A percentile compares a stretch with the other conserved stretches of the same genome.
These are phyloP conservation scores for Pyracantha coccinea DNA, from an alignment of 331 rosid species.

Conservation along the genomic window DNA sequence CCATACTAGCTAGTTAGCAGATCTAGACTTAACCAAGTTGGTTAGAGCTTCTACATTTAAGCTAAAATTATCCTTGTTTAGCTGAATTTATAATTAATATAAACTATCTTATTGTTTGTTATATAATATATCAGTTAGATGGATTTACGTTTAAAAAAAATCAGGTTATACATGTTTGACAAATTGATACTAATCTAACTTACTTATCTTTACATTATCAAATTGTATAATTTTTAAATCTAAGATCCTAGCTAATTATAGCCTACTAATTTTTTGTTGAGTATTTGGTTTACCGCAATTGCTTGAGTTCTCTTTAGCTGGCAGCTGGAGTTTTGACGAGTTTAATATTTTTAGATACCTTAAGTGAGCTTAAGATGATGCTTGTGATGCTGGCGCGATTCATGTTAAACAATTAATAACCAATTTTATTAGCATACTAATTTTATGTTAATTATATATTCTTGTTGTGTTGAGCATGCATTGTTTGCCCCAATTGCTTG, in stretches of 20 bases:
- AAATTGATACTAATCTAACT: background rate
- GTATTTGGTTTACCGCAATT: too few species aligned
- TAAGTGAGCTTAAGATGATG: background rate
- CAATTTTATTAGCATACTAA: background rate
- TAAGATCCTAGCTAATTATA: too few species aligned
- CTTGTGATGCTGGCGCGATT: background rate
- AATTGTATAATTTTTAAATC: too few species aligned
- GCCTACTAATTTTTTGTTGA: too few species aligned
- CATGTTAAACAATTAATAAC: background rate
- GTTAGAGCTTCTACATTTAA: background rate
- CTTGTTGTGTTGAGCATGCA: background rate
- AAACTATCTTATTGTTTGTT: background rate
- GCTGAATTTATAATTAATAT: background rate
- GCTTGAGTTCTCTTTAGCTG: too few species aligned
- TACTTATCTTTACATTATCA: too few species aligned
- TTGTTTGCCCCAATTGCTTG: background rate
- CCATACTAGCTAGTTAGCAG: too few species aligned
- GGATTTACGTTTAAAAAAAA: background rate
- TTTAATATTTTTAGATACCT: too few species aligned
- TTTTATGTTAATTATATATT: background rate
- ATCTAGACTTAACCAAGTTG: background rate
- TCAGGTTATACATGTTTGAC: background rate
- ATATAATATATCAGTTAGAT: background rate
- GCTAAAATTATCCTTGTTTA: too few species aligned
- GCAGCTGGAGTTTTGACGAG: too few species aligned